Conservation (phyloP, 1,284 basidiomycete genomes). For the Austroboletus niveus region DNA sequence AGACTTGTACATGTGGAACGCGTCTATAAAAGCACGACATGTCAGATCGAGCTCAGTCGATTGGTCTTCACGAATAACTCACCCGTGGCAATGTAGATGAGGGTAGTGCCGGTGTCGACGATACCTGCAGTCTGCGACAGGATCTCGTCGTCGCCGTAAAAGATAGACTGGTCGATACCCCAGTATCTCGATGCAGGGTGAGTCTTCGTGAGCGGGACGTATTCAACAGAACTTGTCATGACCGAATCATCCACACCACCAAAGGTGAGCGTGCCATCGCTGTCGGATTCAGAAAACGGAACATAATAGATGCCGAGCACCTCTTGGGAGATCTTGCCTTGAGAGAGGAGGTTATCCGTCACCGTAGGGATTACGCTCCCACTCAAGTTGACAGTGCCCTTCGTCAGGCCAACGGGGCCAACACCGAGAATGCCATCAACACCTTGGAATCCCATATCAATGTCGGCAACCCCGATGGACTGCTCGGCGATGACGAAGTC, state of each 20-base stretch:
- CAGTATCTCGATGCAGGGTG: constrained; percentile 46
- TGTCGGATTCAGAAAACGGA: constrained; percentile 34
- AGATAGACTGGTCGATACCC: constrained; percentile 53
- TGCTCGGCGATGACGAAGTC: constrained; percentile 47
- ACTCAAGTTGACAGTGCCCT: constrained; percentile 26
- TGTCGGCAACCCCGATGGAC: constrained; percentile 50
- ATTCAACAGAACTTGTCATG: constrained; percentile 38
- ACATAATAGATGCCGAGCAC: constrained; percentile 50
- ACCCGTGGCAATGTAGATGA: constrained; percentile 40
- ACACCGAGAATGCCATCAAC: constrained; percentile 58
- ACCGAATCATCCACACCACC: constrained; percentile 46
- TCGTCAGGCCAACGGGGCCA: constrained; percentile 51
- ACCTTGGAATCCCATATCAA: constrained; percentile 39
- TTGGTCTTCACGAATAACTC: background rate
- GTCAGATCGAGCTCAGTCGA: background rate
- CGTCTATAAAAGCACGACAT: constrained; percentile 34
- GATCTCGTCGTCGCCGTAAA: constrained; percentile 42
- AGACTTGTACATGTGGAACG: constrained; percentile 47
- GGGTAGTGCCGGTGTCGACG: constrained; percentile 46
- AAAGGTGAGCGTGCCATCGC: constrained; percentile 47
- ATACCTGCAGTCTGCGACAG: constrained; percentile 34
- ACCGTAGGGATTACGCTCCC: constrained; percentile 38
- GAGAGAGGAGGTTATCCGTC: constrained; percentile 40
- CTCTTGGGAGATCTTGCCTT: constrained; percentile 43
- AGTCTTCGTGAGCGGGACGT: constrained; percentile 48